A percentile compares a stretch with the other conserved stretches of the same genome.
These are phyloP conservation scores for Secale cereale DNA, from an alignment of 176 grass and related monocot species.

Conservation along the genomic window DNA sequence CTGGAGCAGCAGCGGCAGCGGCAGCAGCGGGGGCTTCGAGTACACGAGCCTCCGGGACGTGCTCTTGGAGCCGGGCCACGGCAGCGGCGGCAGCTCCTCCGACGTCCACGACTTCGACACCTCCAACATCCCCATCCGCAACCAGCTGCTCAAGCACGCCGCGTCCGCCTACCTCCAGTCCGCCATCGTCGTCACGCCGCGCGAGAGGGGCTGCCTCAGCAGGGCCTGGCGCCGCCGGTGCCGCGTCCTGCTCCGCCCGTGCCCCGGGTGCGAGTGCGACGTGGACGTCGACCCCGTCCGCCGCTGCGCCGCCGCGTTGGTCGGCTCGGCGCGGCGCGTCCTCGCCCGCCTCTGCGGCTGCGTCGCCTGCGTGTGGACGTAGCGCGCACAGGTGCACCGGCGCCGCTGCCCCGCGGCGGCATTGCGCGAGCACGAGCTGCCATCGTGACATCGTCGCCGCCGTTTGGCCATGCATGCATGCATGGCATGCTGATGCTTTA, in stretches of 20 bases:
- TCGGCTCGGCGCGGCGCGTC: conserved; percentile 7
- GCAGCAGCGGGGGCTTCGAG: conserved; percentile 14
- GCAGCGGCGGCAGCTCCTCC: background rate
- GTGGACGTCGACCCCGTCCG: background rate
- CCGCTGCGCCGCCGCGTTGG: conserved; percentile 13
- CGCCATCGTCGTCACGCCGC: conserved; percentile 34
- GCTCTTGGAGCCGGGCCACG: conserved; percentile 14
- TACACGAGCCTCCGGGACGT: conserved; percentile 77
- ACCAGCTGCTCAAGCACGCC: conserved; percentile 68
- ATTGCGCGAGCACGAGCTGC: no score
- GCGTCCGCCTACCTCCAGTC: conserved; percentile 72
- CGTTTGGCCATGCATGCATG: background rate
- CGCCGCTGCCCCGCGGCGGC: no score
- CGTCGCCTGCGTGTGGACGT: conserved; percentile 26
- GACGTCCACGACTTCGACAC: conserved; percentile 32
- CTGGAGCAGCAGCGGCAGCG: conserved; percentile 16
- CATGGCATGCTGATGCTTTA: background rate
- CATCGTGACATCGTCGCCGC: background rate
- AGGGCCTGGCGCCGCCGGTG: conserved; percentile 29
- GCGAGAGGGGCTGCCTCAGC: conserved; percentile 36
- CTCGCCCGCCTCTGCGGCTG: conserved; percentile 15
- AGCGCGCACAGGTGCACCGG: background rate
- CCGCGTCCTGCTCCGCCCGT: conserved; percentile 23
- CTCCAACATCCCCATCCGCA: conserved; percentile 61
- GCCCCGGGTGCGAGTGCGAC: background rate